Evolutionary conservation across 495 filamentous ascomycete species (phyloP), one percentile per base, ranked within the genome.

Genomic region (Glutinoglossum americanum): DNA sequence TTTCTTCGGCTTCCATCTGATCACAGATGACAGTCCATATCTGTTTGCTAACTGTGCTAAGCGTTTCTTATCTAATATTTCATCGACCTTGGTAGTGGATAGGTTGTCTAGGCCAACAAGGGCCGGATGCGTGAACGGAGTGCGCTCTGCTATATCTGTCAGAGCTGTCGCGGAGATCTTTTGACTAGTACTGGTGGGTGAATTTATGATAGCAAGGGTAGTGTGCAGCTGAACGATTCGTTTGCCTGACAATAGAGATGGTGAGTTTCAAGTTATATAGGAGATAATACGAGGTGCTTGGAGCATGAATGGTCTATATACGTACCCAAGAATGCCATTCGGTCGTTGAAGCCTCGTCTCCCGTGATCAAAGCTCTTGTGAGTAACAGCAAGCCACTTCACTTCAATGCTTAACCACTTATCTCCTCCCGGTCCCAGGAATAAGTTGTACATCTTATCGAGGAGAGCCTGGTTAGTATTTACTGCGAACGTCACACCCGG

Each of bases 281-380:
- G 9, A 23, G 13, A 56, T 51, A 1, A 37, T 41, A 56, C 54
- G 10, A 64, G 3, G 30, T 9, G 9, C 3, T 33, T 33, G 30
- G 30, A 33, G 30, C 30, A 33, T 33, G 9, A 4, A 9, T 33
- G 9, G 3, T 33, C 30, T n/a, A n/a, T n/a, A 9, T 33, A 9
- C 80, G 64, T 78, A 94, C 92, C 92, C 39, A 94, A 72, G 61
- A 84, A 89, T n/a, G 84, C 83, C 68, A 99, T 74, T 58, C 89
- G 80, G 60, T 95, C 89, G 68, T 97, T 99, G 72, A 85, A 95
- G 11, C 89, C 89, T 72, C 89, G 81, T 65, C 87, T 75, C 53
- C 88, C 92, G 63, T 96, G 87, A 70, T 97, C 92, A 68, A 95
- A 97, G 69, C 87, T 94, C 80, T 96, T 96, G 69, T 99, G 92